Percentiles rank a stretch among this genome's conserved stretches.
phyloP scores from a whole-genome alignment of 768 basidiomycete species.

The Amanita subjunquillea region DNA sequence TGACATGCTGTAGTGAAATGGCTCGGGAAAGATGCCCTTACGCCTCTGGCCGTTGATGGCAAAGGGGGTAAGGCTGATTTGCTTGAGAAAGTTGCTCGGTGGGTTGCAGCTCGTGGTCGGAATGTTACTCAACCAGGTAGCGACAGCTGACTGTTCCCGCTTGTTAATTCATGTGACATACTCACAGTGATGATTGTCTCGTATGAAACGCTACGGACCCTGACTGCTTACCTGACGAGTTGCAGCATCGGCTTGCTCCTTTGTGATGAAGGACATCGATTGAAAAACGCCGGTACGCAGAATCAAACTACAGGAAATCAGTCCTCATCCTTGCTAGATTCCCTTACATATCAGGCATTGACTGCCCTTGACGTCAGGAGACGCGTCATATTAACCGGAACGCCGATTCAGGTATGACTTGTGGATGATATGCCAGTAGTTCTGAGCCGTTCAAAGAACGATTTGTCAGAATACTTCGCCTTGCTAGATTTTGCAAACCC shows the following conservation, averaged over 20 bases:
- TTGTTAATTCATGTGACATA: not conserved
- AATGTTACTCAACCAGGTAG: constrained; percentile 87
- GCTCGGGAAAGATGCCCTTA: constrained; percentile 79
- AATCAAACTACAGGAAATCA: not conserved
- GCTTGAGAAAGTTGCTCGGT: constrained; percentile 70
- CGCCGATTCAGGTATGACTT: constrained; percentile 68
- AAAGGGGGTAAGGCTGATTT: constrained; percentile 82
- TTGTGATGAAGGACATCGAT: constrained; percentile 92
- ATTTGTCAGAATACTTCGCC: constrained; percentile 91
- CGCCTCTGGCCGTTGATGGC: constrained; percentile 84
- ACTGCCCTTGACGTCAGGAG: constrained; percentile 78
- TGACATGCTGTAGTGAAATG: constrained; percentile 66
- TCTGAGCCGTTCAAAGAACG: constrained; percentile 46
- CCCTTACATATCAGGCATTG: constrained; percentile 78
- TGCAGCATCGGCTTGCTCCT: constrained; percentile 87
- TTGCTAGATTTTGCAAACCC: constrained; percentile 91
- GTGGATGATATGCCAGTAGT: not conserved
- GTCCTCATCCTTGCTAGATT: constrained; percentile 38
- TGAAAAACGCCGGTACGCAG: constrained; percentile 85
- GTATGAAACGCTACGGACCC: constrained; percentile 86
- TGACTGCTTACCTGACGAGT: constrained; percentile 64
- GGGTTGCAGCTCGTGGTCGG: constrained; percentile 83
- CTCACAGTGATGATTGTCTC: constrained; percentile 92
- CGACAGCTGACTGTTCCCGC: constrained; percentile 6
- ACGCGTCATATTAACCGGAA: constrained; percentile 89